A percentile compares a stretch with the other conserved stretches of the same genome.
These are phyloP conservation scores for Rhodotorula toruloides DNA, from an alignment of 768 basidiomycete genomes.

Conservation along the genomic window DNA sequence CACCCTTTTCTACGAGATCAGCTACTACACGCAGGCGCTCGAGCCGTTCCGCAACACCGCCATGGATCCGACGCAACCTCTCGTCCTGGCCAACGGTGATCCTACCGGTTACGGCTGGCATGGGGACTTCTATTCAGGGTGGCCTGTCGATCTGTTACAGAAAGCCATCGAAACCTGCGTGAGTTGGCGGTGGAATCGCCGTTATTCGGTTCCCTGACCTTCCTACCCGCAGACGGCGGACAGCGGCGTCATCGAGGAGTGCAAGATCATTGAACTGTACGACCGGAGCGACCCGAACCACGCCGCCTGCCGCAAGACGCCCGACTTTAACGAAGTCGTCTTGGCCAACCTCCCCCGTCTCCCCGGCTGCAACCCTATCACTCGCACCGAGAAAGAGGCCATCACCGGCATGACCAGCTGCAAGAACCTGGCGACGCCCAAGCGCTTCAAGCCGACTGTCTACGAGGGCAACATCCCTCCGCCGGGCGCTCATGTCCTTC, in stretches of 20 bases:
- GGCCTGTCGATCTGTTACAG: conserved; percentile 56
- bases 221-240: not conserved
- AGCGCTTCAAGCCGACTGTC: not conserved
- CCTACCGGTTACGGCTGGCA: conserved; percentile 60
- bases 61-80: conserved; percentile 54
- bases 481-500: conserved; percentile 5
- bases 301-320: not conserved
- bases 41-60: conserved; percentile 45
- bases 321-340: conserved; percentile 4
- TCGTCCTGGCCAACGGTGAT: conserved; percentile 61
- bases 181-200: not conserved
- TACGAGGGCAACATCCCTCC: conserved; percentile 6
- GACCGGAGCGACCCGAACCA: not conserved
- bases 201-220: not conserved
- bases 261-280: conserved; percentile 16
- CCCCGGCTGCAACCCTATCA: conserved; percentile 24
- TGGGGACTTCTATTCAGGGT: conserved; percentile 59
- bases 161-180: conserved; percentile 52
- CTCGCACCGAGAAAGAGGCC: conserved; percentile 2
- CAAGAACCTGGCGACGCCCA: not conserved
- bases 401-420: not conserved
- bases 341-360: not conserved
- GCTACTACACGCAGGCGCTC: conserved; percentile 51
- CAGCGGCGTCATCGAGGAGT: conserved; percentile 10
- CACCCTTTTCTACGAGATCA: conserved; percentile 45